Base-by-base conservation (phyloP, 495 filamentous ascomycete genomes). In the Entonaema liquescens region DNA sequence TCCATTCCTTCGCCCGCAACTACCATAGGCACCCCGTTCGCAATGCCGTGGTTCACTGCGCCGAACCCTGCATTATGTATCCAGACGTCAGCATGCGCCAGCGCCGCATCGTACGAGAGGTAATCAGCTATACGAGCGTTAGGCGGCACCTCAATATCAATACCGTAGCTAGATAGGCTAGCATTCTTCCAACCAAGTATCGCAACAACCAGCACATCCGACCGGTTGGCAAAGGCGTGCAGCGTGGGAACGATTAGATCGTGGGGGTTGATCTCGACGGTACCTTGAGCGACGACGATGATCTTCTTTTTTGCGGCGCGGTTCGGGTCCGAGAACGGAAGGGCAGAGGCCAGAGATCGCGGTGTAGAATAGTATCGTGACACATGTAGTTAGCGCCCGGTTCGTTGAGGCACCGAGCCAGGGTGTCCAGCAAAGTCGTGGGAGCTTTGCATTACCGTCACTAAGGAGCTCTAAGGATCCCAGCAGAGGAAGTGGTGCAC, bases 21-120 rank as follows among this genome's bases (percentile, higher is more conserved):
- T 0, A 83, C 74, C 77, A 82, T 78, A 15, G 81, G 79, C 19
- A 78, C 76, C 6, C 77, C 79, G 64, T 80, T 75, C 53, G 75
- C 75, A 53, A 83, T 60, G 19, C 76, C 78, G 31, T 81, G 81
- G 68, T 76, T 76, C 69, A 82, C 74, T 5, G 75, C 76, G 29
- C 79, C 79, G 58, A 80, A 83, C 0, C 81, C 81, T 8, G 71
- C 81, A 47, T 81, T 83, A 65, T 73, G 73, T 2, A 83, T 57
- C 56, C 79, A 82, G 3, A 80, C 77, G 49, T 81, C 76, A 2
- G 76, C 57, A 53, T 79, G 65, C 17, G 77, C 75, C 8, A 83
- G 70, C 19, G 76, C 60, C 4, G 67, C 70, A 60, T 82, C 78
- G 60, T 80, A 83, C 12, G 75, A 70, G 7, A 83, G 57, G 50